Base-by-base conservation (phyloP, 495 filamentous ascomycete genomes). In the Podospora tetraspora region DNA sequence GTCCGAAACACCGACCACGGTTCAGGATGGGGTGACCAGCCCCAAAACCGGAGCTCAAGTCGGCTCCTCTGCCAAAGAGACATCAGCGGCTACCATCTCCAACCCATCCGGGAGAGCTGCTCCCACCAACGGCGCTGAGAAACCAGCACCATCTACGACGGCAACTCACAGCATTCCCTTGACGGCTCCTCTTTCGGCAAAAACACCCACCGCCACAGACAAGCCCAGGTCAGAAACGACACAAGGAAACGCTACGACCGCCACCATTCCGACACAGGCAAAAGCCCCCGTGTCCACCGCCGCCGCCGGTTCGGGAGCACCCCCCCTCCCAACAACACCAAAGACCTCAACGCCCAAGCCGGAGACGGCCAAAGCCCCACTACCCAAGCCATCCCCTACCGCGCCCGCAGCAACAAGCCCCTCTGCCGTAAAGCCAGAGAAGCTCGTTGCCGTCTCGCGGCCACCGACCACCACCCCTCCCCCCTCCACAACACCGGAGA, bases 321-420 rank as follows among this genome's bases (percentile, higher is more conserved):
- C 61, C 1, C 10, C 23, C 29, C 27, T 16, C 25, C 62, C 24
- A 21, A 60, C 59, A 2, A 19, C 52, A 22, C 64, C 57, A 32
- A 59, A 66, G 64, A 24, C 56, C 57, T 57, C 59, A 66, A 59
- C 64, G 64, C 64, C 64, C n/a, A n/a, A 43, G 34, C 24, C 62
- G n/a, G 19, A 21, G 57, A 59, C 43, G 13, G 22, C 65, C 29
- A 29, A 8, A 24, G 12, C 57, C 23, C 3, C 58, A 21, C 7
- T 32, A n/a, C 12, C 29, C 27, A 56, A 25, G 19, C 5, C 68
- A 32, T 57, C 22, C 1, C 6, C 43, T 16, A 12, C 59, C 23
- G 8, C 34, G 21, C 25, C 34, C 5, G n/a, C 32, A 43, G 22
- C 19, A 58, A 7, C 62, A 63, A 12, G 13, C 58, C 6, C 61